Conservation (phyloP, 1,284 basidiomycete genomes). For the Anthracocystis walkeri region DNA sequence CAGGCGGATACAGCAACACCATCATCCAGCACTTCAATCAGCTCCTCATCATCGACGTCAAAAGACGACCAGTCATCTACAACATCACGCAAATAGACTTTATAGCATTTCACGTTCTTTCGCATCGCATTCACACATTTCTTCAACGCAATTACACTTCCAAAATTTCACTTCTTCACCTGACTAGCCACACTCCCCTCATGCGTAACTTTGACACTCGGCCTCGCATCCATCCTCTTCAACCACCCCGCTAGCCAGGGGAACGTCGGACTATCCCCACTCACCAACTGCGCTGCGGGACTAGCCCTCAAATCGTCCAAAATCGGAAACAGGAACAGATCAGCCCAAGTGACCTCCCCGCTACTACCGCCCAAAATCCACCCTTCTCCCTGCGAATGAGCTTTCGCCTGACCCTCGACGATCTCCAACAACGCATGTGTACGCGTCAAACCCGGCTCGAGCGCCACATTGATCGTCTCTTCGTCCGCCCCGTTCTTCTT, state of each 20-base stretch:
- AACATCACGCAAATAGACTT: slow-evolving; percentile 6
- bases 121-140: not conserved
- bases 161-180: not conserved
- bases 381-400: not conserved
- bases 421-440: slow-evolving; percentile 30
- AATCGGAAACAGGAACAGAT: slow-evolving; percentile 50
- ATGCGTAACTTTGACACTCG: slow-evolving; percentile 21
- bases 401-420: slow-evolving; percentile 23
- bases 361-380: slow-evolving; percentile 18
- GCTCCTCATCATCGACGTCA: not conserved
- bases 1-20: not conserved
- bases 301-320: slow-evolving; percentile 31
- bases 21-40: not conserved
- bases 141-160: too few species aligned
- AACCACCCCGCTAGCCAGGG: slow-evolving; percentile 29
- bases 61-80: not conserved
- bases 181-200: slow-evolving; percentile 15
- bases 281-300: slow-evolving; percentile 15
- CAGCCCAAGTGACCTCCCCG: slow-evolving; percentile 28
- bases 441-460: slow-evolving; percentile 16
- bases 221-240: slow-evolving; percentile 21
- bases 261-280: slow-evolving; percentile 22
- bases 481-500: slow-evolving; percentile 37
- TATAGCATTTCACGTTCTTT: not conserved
- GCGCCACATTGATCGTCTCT: slow-evolving; percentile 35